Base-by-base conservation (phyloP, 1,139 yeast genomes). In the Magnusiomyces magnusii region DNA sequence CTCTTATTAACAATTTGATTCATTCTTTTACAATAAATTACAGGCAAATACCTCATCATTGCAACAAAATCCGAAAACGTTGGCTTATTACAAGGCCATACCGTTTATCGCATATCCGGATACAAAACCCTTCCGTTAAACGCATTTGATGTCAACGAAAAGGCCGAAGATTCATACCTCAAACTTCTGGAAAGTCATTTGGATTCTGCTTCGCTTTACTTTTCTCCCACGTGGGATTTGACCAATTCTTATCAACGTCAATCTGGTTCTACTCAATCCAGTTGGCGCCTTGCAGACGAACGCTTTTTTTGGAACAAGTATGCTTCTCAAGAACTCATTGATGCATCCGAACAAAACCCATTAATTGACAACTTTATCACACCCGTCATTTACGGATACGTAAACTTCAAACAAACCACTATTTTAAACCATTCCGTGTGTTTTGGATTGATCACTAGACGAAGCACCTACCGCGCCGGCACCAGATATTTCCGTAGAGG, bases 401-500 rank as follows among this genome's bases (percentile, higher is more conserved):
- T 80, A 50, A 64, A 68, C 49, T 59, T 71, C 23, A 66, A 68
- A 41, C 64, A 67, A 50, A 69, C 75, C 3, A 55, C 76, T 0
- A 79, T 90, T 64, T 79, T 82, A 62, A 78, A 81, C 17, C 73
- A 78, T 36, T 77, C 81, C 2, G 73, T 84, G 57, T 78, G 83
- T 15, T 82, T 86, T 68, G 89, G 87, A 28, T 67, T 84, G 62
- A 79, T 93, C 62, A 87, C 98, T 28, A 86, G 99, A 73, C 84
- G 98, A 66, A 81, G 91, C 53, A 78, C 83, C 59, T 77, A 77
- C 65, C 77, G 99, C 67, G 97, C 98, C 0, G 99, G 99, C 60
- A 93, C 99, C 0, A 81, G 99, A 69, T 93, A 93, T 73, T 92
- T 93, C 81, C 86, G 97, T 66, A 84, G 99, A 70, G 99, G 99